These are phyloP conservation scores for Trypanosoma congolense DNA, from an alignment of 208 protist genomes.

Conservation along the genomic window DNA sequence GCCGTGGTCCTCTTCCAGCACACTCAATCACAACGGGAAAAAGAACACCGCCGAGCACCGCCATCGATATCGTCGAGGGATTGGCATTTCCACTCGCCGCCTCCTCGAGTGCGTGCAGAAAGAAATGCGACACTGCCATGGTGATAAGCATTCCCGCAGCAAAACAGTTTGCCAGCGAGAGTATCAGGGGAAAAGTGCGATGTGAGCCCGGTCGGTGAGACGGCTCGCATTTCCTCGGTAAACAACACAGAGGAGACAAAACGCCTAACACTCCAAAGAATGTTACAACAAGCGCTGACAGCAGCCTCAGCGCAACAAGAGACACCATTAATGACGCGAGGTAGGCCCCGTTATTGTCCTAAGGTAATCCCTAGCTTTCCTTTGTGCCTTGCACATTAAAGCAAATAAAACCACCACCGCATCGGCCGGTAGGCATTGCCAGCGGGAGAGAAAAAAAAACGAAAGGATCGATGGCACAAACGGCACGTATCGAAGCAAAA, in stretches of 20 bases:
- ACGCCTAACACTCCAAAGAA: constrained; percentile 44
- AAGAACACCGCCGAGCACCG: constrained; percentile 52
- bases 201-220: not conserved
- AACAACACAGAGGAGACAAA: constrained; percentile 34
- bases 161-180: constrained; percentile 61
- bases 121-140: constrained; percentile 55
- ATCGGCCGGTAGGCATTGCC: no score
- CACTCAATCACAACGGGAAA: constrained; percentile 53
- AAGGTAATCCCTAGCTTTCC: not conserved
- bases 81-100: not conserved
- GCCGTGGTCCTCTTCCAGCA: no score
- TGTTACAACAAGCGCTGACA: constrained; percentile 32
- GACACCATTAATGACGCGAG: no score
- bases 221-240: constrained; percentile 4
- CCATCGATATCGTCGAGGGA: constrained; percentile 19
- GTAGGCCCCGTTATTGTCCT: no score
- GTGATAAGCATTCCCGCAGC: constrained; percentile 65
- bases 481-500: no score
- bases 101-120: constrained; percentile 31
- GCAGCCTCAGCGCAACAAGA: constrained; percentile 22
- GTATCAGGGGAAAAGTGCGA: constrained; percentile 5
- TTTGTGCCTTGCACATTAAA: no score
- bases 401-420: no score
- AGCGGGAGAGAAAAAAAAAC: no score
- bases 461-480: no score